Conservation (phyloP, 2,329 filamentous ascomycete species). For the Beauveria sp. region DNA sequence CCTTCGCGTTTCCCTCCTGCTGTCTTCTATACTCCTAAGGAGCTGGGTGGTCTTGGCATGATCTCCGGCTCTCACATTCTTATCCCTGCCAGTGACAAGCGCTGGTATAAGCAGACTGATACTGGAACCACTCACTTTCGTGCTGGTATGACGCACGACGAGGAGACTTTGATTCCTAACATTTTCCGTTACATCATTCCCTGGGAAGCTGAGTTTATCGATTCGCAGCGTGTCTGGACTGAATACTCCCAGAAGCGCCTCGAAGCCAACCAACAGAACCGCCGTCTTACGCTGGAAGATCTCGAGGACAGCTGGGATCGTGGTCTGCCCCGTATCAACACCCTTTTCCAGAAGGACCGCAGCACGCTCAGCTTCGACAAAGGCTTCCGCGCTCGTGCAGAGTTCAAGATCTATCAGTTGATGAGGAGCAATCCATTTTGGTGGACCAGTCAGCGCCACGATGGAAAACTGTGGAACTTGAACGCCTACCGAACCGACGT, state of each 20-base stretch:
- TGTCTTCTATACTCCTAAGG: slow-evolving; percentile 98
- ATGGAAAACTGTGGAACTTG: slow-evolving; percentile 95
- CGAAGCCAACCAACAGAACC: slow-evolving; percentile 95
- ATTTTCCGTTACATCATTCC: slow-evolving; percentile 99
- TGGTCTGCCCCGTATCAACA: slow-evolving; percentile 95
- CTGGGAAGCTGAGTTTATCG: slow-evolving; percentile 98
- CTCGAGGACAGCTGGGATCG: slow-evolving; percentile 98
- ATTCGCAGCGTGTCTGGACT: slow-evolving; percentile 97
- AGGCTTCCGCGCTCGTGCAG: slow-evolving; percentile 87
- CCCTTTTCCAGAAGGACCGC: slow-evolving; percentile 95
- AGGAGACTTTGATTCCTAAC: slow-evolving; percentile 95
- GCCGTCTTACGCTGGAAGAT: slow-evolving; percentile 88
- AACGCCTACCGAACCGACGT: slow-evolving; percentile 95
- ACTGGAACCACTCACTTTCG: slow-evolving; percentile 95
- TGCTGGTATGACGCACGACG: slow-evolving; percentile 95
- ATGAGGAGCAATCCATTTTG: slow-evolving; percentile 99
- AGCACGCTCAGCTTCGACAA: slow-evolving; percentile 98
- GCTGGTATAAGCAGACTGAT: slow-evolving; percentile 97
- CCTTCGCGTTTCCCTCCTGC: slow-evolving; percentile 96
- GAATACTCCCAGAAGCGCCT: slow-evolving; percentile 97
- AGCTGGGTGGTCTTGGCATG: slow-evolving; percentile 94
- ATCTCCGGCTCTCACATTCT: slow-evolving; percentile 97
- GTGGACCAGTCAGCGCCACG: slow-evolving; percentile 97
- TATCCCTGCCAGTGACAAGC: slow-evolving; percentile 94
- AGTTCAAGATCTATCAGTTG: slow-evolving; percentile 97